These are phyloP conservation scores for Gaeumannomyces tritici DNA, from an alignment of 2,329 filamentous ascomycete genomes.

Conservation along the genomic window DNA sequence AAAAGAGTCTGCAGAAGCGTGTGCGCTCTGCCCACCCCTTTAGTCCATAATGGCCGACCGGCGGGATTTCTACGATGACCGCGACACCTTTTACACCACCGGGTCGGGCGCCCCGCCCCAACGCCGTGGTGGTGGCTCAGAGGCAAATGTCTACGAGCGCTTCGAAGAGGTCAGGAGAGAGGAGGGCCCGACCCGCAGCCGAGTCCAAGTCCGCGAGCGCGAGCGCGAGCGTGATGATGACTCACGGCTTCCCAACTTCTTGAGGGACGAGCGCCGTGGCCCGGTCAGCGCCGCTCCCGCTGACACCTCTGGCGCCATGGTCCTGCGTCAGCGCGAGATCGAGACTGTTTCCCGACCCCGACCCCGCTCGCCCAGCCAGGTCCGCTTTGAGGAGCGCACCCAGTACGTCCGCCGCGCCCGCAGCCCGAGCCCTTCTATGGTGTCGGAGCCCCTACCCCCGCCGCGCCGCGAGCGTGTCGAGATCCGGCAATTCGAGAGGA, in stretches of 20 bases:
- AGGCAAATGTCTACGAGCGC: slow-evolving; percentile 1
- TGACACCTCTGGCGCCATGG: slow-evolving; percentile 38
- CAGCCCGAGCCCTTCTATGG: slow-evolving; percentile 26
- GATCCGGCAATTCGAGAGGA: slow-evolving; percentile 21
- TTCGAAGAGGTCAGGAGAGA: slow-evolving; percentile 1
- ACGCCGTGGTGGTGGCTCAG: not conserved
- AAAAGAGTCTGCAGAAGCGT: too few species aligned
- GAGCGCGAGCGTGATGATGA: slow-evolving; percentile 33
- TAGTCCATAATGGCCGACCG: not conserved
- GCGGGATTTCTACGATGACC: slow-evolving; percentile 3
- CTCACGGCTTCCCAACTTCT: slow-evolving; percentile 36
- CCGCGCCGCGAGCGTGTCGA: slow-evolving; percentile 19
- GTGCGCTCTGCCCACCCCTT: too few species aligned
- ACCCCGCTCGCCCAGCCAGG: slow-evolving; percentile 31
- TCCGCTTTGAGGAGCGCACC: slow-evolving; percentile 25
- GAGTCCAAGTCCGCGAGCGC: slow-evolving; percentile 25
- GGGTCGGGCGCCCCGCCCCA: not conserved
- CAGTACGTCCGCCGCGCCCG: slow-evolving; percentile 28
- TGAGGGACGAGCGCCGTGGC: slow-evolving; percentile 36
- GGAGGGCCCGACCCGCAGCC: not conserved
- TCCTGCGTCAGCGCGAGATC: slow-evolving; percentile 44
- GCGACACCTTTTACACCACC: slow-evolving; percentile 4
- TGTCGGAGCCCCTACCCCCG: slow-evolving; percentile 16
- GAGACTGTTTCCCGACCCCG: slow-evolving; percentile 40
- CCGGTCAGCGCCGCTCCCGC: slow-evolving; percentile 14